A percentile compares a stretch with the other conserved stretches of the same genome.
These are phyloP conservation scores for Cyclospora cayetanensis DNA, from an alignment of 169 alveolate species.

Conservation along the genomic window DNA sequence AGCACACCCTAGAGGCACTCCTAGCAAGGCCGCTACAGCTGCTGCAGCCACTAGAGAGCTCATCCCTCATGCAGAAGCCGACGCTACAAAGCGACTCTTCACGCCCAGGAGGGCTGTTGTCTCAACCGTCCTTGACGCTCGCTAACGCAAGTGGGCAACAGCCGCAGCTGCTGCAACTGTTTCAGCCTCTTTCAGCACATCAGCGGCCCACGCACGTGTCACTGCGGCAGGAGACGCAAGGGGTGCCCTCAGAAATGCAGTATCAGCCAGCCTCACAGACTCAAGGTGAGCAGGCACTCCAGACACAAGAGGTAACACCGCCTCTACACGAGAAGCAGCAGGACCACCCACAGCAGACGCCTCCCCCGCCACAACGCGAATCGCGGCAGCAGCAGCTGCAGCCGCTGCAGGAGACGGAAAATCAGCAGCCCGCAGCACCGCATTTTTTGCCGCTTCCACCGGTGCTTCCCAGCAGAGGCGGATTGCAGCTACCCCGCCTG, in stretches of 20 bases:
- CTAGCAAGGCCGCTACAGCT: no score
- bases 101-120: background rate
- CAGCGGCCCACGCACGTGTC: background rate
- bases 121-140: background rate
- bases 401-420: background rate
- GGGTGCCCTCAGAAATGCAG: background rate
- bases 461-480: no score
- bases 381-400: background rate
- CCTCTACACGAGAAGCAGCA: background rate
- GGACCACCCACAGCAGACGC: background rate
- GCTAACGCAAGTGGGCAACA: background rate
- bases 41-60: background rate
- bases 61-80: background rate
- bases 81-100: background rate
- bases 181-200: background rate
- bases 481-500: no score
- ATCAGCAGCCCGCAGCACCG: background rate
- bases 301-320: background rate
- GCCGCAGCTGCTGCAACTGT: background rate
- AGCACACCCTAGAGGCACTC: no score
- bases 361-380: background rate
- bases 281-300: background rate
- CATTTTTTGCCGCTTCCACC: no score
- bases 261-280: background rate
- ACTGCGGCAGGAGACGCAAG: background rate